Evolutionary conservation across 2,329 filamentous ascomycete species (phyloP), one percentile per base, ranked within the genome.

Genomic region (Hymenoscyphus linearis): DNA sequence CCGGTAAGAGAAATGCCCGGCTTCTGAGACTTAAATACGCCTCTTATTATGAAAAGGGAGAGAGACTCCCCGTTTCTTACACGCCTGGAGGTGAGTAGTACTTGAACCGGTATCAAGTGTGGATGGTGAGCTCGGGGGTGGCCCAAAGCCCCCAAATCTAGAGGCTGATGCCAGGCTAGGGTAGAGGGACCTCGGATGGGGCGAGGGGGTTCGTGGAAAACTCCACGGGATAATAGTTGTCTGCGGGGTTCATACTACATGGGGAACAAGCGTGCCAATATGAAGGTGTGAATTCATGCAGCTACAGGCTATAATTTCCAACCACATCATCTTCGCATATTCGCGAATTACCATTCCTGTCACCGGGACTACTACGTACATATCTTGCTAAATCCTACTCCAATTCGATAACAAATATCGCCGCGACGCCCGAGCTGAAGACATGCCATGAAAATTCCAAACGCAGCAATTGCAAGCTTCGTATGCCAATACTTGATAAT

Each of bases 281-380:
- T 54, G 14, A 44, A 53, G 47, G 53, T 52, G 53, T 40, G 44
- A 52, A 60, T 57, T 62, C 50, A 56, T 62, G 60, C 57, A 57
- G 22, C 53, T 59, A 60, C 60, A 62, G 60, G 55, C 57, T 54
- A 36, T 55, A 18, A 52, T 57, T 34, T 55, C 44, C 40, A 59
- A 37, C 40, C 40, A 34, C 55, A 50, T 59, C 57, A 59, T 44
- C 35, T 22, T 37, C 18, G 25, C 52, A 18, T 35, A 22, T 25
- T 12, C n/a, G 40, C 40, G 18, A 47, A 52, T 62, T 59, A 34
- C 60, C 60, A 16, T 50, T 52, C 53, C 57, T 54, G 57, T 62
- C 60, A 59, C 60, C 60, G 60, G 25, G 35, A 52, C 36, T 55
- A 36, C n/a, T n/a, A n/a, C n/a, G n/a, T 34, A 16, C 35, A 34